Evolutionary conservation across 495 filamentous ascomycete genomes (phyloP).

Genomic region (Penicillium bovifimosum): DNA sequence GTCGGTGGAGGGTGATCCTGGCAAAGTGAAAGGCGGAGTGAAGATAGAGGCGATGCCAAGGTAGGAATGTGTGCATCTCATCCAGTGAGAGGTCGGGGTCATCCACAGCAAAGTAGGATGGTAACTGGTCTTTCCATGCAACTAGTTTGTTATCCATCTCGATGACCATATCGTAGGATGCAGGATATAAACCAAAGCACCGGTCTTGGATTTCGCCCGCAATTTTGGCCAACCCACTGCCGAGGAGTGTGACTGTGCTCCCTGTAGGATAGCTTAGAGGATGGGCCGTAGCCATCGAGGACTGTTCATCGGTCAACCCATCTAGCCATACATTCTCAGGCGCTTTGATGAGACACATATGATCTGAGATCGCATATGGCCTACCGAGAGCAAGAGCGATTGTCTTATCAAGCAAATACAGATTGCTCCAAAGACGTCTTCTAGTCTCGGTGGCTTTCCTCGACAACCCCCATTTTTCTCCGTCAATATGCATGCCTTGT

Average conservation of each 20-base stretch:
- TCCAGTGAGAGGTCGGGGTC: constrained; percentile 5
- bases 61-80: constrained; percentile 4
- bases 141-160: constrained; percentile 15
- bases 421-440: constrained; percentile 11
- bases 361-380: constrained; percentile 15
- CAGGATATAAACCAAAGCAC: constrained; percentile 15
- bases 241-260: constrained; percentile 7
- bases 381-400: constrained; percentile 16
- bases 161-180: constrained; percentile 12
- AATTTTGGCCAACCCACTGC: constrained; percentile 10
- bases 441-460: constrained; percentile 10
- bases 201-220: constrained; percentile 16
- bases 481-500: constrained; percentile 16
- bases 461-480: constrained; percentile 15
- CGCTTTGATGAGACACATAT: constrained; percentile 15
- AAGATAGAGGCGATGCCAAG: constrained; percentile 16
- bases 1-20: constrained; percentile 13
- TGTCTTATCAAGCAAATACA: constrained; percentile 14
- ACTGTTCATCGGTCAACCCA: constrained; percentile 11
- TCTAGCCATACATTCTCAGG: constrained; percentile 14
- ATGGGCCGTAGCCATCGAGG: neutral
- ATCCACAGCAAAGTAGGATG: constrained; percentile 7
- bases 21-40: constrained; percentile 17
- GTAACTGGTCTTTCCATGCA: constrained; percentile 10
- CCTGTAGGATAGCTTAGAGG: constrained; percentile 6